These are phyloP conservation scores for Emergomyces pasteurianus DNA, from an alignment of 2,329 filamentous ascomycete species.

Conservation along the genomic window DNA sequence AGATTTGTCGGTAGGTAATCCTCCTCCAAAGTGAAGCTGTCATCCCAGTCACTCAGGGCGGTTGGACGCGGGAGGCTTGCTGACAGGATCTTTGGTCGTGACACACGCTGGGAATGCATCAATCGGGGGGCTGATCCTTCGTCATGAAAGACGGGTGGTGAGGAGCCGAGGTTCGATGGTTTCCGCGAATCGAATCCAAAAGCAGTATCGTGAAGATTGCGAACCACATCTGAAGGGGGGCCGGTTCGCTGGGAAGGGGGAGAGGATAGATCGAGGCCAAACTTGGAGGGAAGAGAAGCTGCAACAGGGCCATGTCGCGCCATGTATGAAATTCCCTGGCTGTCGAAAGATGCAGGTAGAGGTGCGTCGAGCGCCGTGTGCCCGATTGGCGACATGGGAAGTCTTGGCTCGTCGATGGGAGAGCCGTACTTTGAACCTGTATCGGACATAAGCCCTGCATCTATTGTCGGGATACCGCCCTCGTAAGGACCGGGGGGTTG, in stretches of 20 bases:
- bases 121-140: constrained; percentile 51
- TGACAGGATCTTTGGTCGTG: constrained; percentile 46
- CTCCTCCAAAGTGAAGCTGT: constrained; percentile 71
- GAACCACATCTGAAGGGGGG: constrained; percentile 52
- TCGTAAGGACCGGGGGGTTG: constrained; percentile 31
- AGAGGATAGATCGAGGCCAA: constrained; percentile 61
- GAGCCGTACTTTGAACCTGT: constrained; percentile 64
- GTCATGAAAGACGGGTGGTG: constrained; percentile 51
- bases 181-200: constrained; percentile 60
- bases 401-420: constrained; percentile 63
- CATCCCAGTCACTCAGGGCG: constrained; percentile 46
- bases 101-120: constrained; percentile 54
- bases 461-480: constrained; percentile 40
- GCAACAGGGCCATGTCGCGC: constrained; percentile 83
- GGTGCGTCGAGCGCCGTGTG: constrained; percentile 83
- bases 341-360: constrained; percentile 89
- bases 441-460: constrained; percentile 47
- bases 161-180: constrained; percentile 43
- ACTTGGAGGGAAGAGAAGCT: constrained; percentile 83
- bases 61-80: constrained; percentile 46
- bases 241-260: constrained; percentile 57
- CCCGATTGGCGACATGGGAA: constrained; percentile 65
- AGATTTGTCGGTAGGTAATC: constrained; percentile 68
- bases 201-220: constrained; percentile 52
- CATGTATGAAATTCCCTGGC: constrained; percentile 84